Evolutionary conservation across 768 basidiomycete genomes (phyloP).

Genomic region (Rhodotorula graminis): DNA sequence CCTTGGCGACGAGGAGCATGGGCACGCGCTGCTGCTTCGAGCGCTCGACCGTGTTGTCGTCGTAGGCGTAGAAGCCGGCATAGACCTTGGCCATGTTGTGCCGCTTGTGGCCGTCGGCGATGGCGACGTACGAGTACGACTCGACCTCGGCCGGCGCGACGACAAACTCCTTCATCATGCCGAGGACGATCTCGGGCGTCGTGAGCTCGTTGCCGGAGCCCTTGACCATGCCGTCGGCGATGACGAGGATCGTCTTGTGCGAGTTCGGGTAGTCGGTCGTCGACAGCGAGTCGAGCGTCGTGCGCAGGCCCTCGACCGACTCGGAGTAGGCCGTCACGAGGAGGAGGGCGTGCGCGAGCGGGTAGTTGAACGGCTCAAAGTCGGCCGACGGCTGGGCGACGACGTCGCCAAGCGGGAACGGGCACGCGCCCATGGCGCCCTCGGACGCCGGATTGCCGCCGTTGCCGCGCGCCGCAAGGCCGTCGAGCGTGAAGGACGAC

Average conservation of each 20-base stretch:
- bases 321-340: constrained; percentile 98
- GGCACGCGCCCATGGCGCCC: constrained; percentile 64
- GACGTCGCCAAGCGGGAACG: constrained; percentile 83
- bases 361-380: constrained; percentile 93
- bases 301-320: constrained; percentile 88
- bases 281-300: constrained; percentile 94
- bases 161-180: constrained; percentile 96
- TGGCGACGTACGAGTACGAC: constrained; percentile 92
- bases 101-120: constrained; percentile 98
- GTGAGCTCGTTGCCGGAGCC: constrained; percentile 82
- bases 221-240: constrained; percentile 97
- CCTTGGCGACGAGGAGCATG: constrained; percentile 90
- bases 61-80: constrained; percentile 95
- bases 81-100: constrained; percentile 99
- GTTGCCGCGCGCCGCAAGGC: constrained; percentile 41
- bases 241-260: constrained; percentile 91
- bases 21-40: constrained; percentile 96
- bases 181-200: constrained; percentile 87
- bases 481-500: constrained; percentile 46
- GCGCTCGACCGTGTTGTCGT: constrained; percentile 77
- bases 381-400: constrained; percentile 87
- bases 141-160: constrained; percentile 76
- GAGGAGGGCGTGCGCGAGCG: constrained; percentile 85
- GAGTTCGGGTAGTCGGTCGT: constrained; percentile 98
- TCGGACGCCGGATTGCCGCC: constrained; percentile 30